Percentiles rank a stretch among this genome's conserved stretches.
These are phyloP conservation scores for Mycena leptocephala DNA, from an alignment of 768 basidiomycete species.

Conservation along the genomic window DNA sequence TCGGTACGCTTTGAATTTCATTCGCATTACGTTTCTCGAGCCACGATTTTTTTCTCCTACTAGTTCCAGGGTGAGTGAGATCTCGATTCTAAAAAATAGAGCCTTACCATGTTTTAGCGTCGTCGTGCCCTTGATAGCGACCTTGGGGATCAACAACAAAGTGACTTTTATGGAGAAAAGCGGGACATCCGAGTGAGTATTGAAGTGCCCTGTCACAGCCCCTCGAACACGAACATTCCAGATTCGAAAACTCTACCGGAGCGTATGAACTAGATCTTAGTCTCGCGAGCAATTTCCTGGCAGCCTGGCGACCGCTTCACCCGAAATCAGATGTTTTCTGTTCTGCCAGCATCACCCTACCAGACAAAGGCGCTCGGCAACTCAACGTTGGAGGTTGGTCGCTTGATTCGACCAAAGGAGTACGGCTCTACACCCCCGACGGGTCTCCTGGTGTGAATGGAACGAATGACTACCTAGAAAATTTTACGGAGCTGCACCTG, in stretches of 20 bases:
- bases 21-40: neutral
- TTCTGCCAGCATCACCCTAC: slow-evolving; percentile 80
- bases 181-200: slow-evolving; percentile 61
- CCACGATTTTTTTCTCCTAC: neutral
- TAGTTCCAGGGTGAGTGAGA: slow-evolving; percentile 52
- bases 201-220: no score
- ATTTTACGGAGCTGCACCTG: slow-evolving; percentile 67
- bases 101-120: slow-evolving; percentile 56
- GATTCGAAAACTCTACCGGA: slow-evolving; percentile 77
- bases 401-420: slow-evolving; percentile 77
- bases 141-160: slow-evolving; percentile 87
- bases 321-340: slow-evolving; percentile 88
- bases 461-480: slow-evolving; percentile 88
- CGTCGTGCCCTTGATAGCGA: slow-evolving; percentile 81
- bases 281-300: slow-evolving; percentile 62
- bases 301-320: slow-evolving; percentile 86
- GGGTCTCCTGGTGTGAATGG: slow-evolving; percentile 79
- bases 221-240: slow-evolving; percentile 38
- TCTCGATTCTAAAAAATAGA: neutral
- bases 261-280: slow-evolving; percentile 85
- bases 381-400: slow-evolving; percentile 84
- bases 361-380: slow-evolving; percentile 79
- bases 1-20: slow-evolving; percentile 54
- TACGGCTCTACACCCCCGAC: slow-evolving; percentile 82
- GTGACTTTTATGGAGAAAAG: slow-evolving; percentile 85